A percentile compares a stretch with the other conserved stretches of the same genome.
Evolutionary conservation across 2,329 filamentous ascomycete genomes (phyloP).

Genomic region (Verticillium tricorpus): DNA sequence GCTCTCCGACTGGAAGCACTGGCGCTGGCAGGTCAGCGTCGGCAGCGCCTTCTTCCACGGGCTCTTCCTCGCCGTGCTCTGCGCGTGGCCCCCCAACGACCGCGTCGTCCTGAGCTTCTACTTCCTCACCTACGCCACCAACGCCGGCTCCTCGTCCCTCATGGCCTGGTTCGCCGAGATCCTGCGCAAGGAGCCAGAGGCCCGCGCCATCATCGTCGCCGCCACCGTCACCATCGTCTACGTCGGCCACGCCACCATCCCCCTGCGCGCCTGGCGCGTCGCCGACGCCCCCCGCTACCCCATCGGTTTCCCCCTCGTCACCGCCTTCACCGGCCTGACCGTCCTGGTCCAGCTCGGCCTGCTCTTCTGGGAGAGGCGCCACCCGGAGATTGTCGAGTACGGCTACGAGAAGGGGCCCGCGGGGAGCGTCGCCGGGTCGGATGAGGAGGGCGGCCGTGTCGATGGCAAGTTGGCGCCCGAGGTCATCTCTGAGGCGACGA

Average conservation of each 20-base stretch:
- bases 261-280: conserved; percentile 28
- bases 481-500: not conserved
- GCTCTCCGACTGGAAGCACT: conserved; percentile 30
- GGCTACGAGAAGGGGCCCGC: conserved; percentile 9
- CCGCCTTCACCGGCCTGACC: conserved; percentile 24
- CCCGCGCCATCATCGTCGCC: conserved; percentile 28
- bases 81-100: conserved; percentile 26
- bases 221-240: conserved; percentile 33
- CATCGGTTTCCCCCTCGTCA: conserved; percentile 29
- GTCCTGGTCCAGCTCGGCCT: conserved; percentile 26
- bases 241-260: conserved; percentile 32
- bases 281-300: conserved; percentile 29
- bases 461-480: not conserved
- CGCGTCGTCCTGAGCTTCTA: conserved; percentile 28
- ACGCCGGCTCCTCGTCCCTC: conserved; percentile 25
- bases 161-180: conserved; percentile 32
- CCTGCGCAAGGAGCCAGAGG: conserved; percentile 29
- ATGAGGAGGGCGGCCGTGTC: not conserved
- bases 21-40: conserved; percentile 32
- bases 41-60: conserved; percentile 22
- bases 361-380: conserved; percentile 21
- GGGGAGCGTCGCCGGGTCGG: not conserved
- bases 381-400: conserved; percentile 16
- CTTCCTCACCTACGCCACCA: conserved; percentile 29
- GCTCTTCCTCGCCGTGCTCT: conserved; percentile 25